A percentile compares a stretch with the other conserved stretches of the same genome.
Conservation (phyloP, 177 flowering plant genomes). For the Vitis hybrid region DNA sequence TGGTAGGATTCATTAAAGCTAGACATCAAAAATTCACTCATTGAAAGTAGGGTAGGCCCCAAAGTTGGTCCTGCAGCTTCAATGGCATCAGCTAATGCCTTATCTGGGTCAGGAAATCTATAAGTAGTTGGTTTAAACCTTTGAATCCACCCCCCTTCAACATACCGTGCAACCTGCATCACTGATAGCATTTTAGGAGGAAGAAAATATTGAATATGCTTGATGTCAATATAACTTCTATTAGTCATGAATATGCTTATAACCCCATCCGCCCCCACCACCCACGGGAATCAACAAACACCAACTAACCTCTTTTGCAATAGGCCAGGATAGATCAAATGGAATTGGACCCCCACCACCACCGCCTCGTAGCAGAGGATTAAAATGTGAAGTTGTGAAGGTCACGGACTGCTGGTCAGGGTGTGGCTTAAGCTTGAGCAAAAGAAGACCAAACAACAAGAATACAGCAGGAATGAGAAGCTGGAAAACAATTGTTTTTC, state of each 20-base stretch:
- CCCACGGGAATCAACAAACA: neutral
- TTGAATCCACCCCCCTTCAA: conserved; percentile 97
- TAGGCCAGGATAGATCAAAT: conserved; percentile 70
- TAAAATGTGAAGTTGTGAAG: conserved; percentile 83
- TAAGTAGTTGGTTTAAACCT: conserved; percentile 51
- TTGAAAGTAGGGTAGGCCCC: conserved; percentile 79
- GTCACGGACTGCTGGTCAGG: conserved; percentile 85
- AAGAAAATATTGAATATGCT: neutral
- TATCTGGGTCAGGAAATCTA: conserved; percentile 73
- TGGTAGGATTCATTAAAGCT: conserved; percentile 95
- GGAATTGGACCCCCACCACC: conserved; percentile 99
- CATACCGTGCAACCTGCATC: conserved; percentile 69
- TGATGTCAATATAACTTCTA: too few relatives aligned
- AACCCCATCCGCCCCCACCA: neutral
- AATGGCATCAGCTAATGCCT: conserved; percentile 74
- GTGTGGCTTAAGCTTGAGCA: conserved; percentile 91
- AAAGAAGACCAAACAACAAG: conserved; percentile 82
- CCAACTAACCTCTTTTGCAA: conserved; percentile 57
- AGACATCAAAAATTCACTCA: conserved; percentile 94
- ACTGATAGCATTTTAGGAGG: neutral
- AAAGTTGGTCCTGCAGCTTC: conserved; percentile 85
- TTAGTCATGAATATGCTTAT: neutral
- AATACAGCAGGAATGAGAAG: conserved; percentile 88
- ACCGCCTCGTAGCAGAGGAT: conserved; percentile 84
- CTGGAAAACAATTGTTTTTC: conserved; percentile 88